A percentile compares a stretch with the other conserved stretches of the same genome.
Conservation (phyloP, 75 land plant species). For the Selaginella moellendorffii region DNA sequence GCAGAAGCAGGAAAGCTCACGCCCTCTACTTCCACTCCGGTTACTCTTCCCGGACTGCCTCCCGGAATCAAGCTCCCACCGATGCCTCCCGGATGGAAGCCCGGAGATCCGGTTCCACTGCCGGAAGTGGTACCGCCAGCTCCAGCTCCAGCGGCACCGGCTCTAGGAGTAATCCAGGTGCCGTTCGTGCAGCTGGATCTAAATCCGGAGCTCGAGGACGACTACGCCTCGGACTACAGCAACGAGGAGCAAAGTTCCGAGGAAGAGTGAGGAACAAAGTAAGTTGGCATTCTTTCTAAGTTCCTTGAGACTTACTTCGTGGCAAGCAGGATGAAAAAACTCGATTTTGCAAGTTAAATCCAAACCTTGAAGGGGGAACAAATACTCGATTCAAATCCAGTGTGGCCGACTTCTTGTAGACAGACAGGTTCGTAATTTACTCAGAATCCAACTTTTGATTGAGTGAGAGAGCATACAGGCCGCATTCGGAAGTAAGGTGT, state of each 20-base stretch:
- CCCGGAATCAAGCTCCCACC: conserved; percentile 35
- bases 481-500: background rate
- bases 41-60: background rate
- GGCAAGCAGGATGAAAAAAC: conserved; percentile 1
- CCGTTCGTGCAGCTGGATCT: conserved; percentile 70
- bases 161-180: conserved; percentile 55
- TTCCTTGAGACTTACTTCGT: conserved; percentile 1
- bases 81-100: conserved; percentile 84
- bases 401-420: background rate
- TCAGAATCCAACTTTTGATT: conserved; percentile 1
- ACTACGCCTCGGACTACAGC: conserved; percentile 71
- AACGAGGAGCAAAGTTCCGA: conserved; percentile 65
- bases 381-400: background rate
- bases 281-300: conserved; percentile 1
- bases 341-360: conserved; percentile 1
- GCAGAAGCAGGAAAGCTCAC: background rate
- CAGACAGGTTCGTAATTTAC: background rate
- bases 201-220: conserved; percentile 43
- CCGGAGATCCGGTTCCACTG: conserved; percentile 71
- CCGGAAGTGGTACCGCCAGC: conserved; percentile 30
- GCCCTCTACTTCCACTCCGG: conserved; percentile 2
- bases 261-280: conserved; percentile 27
- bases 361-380: conserved; percentile 1
- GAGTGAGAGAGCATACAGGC: conserved; percentile 1
- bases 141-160: too few relatives aligned